phyloP scores from a whole-genome alignment of 495 filamentous ascomycete genomes.

The Friedmanniomyces simplex region DNA sequence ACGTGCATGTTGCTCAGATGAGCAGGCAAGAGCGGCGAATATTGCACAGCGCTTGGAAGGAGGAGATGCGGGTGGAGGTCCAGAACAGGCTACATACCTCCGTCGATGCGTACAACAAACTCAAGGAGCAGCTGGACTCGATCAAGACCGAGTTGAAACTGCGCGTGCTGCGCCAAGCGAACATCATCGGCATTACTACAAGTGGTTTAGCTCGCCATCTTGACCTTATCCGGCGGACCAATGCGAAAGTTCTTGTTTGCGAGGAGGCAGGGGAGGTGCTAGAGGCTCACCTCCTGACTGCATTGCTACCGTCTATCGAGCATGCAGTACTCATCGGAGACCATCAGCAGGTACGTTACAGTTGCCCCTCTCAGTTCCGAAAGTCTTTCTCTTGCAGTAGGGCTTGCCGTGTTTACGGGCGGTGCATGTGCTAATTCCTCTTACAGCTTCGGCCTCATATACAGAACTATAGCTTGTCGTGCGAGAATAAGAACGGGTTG shows the following conservation, averaged over 20 bases:
- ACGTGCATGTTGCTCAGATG: constrained; percentile 17
- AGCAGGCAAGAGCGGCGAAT: constrained; percentile 19
- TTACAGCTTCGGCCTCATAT: constrained; percentile 59
- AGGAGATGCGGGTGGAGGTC: constrained; percentile 32
- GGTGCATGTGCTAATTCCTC: constrained; percentile 3
- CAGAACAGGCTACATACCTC: constrained; percentile 28
- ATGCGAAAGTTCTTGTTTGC: constrained; percentile 58
- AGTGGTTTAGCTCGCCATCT: constrained; percentile 60
- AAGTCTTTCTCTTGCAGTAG: background rate
- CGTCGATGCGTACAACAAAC: constrained; percentile 26
- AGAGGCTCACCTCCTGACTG: constrained; percentile 58
- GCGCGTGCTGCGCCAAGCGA: constrained; percentile 40
- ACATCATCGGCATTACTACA: constrained; percentile 67
- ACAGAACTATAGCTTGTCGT: constrained; percentile 52
- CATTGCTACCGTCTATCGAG: constrained; percentile 58
- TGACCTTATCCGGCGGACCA: constrained; percentile 47
- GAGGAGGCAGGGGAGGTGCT: constrained; percentile 75
- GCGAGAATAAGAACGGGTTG: constrained; percentile 44
- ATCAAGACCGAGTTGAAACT: constrained; percentile 41
- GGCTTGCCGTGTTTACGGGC: no score
- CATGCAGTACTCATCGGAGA: constrained; percentile 75
- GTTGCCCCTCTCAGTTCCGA: background rate
- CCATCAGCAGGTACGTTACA: constrained; percentile 39
- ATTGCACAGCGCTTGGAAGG: constrained; percentile 36
- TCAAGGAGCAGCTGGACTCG: constrained; percentile 30